A percentile compares a stretch with the other conserved stretches of the same genome.
phyloP scores from a whole-genome alignment of 371 early-diverging fungal species.

The Mucor circinelloides region DNA sequence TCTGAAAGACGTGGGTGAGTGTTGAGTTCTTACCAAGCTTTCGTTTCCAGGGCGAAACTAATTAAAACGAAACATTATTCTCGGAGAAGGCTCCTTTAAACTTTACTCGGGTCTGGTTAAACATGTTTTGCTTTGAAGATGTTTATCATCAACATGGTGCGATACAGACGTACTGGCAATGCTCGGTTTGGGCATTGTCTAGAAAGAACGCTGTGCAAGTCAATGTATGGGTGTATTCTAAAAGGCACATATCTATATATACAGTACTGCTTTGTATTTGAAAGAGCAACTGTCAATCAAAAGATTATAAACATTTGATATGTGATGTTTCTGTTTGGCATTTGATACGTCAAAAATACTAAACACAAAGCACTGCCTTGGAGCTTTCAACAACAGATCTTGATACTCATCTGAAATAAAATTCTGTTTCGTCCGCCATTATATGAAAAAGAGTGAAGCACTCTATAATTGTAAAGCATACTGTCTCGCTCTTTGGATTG shows the following conservation, averaged over 20 bases:
- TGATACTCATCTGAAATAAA: too few species aligned
- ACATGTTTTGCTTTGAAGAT: neutral
- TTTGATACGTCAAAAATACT: neutral
- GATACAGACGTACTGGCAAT: neutral
- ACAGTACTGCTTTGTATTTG: too few species aligned
- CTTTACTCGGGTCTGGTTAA: neutral
- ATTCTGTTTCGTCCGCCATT: too few species aligned
- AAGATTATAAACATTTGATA: too few species aligned
- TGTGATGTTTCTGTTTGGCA: neutral
- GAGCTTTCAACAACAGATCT: neutral
- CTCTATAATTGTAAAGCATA: neutral
- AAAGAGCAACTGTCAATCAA: too few species aligned
- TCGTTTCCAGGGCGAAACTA: neutral
- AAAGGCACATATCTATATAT: too few species aligned
- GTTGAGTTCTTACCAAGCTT: neutral
- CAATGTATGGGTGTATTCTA: too few species aligned
- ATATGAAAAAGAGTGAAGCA: neutral
- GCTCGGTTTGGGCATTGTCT: neutral
- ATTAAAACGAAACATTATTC: neutral
- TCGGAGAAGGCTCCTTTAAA: neutral
- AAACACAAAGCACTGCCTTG: neutral
- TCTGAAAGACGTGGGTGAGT: neutral
- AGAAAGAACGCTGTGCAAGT: too few species aligned
- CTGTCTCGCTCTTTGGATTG: neutral
- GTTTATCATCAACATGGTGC: neutral